Base-by-base conservation (phyloP, 306 rosid species). In the Luffa aegyptiaca region DNA sequence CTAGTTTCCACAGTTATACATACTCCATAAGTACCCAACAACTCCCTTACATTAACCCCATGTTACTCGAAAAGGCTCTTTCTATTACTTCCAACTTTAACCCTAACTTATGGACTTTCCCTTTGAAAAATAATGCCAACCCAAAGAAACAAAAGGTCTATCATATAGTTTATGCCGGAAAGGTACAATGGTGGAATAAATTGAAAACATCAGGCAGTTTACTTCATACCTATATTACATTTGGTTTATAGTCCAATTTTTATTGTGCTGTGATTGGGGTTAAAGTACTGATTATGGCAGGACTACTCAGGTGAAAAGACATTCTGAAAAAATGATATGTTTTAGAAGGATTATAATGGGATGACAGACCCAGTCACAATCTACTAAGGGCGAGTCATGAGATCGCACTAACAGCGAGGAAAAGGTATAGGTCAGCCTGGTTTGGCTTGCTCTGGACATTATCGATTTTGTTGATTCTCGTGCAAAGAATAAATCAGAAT, bases 251-350 rank as follows among this genome's bases (percentile, higher is more conserved):
- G 41, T 58, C 39, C 14, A 18, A 57, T 77, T 8, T 53, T 76
- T 48, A 74, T 76, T 5, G 8, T 13, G 79, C 79, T 80, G 87
- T 86, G 84, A 87, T 26, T 17, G 18, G 11, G 75, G 10, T 4
- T 16, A 68, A 1, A 16, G 44, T 37, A 68, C 49, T 10, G 49
- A 68, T 45, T 37, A 68, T 68, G 75, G 75, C 46, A 68, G 48
- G 75, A 39, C 51, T 45, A 71, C n/a, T 45, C 4, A 8, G 41
- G 56, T 71, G 57, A 71, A 18, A 45, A 21, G 56, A 45, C 17
- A 33, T 61, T 59, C 16, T 4, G 35, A 11, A 26, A 31, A 61
- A 31, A 35, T 63, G 44, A 4, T 63, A 63, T 35, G 35, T 36
- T 63, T 63, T 35, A 31, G 41, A 62, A 62, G 42, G 68, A 62